These are phyloP conservation scores for Syzygium aromaticum DNA, from an alignment of 345 rosid species.

Conservation along the genomic window DNA sequence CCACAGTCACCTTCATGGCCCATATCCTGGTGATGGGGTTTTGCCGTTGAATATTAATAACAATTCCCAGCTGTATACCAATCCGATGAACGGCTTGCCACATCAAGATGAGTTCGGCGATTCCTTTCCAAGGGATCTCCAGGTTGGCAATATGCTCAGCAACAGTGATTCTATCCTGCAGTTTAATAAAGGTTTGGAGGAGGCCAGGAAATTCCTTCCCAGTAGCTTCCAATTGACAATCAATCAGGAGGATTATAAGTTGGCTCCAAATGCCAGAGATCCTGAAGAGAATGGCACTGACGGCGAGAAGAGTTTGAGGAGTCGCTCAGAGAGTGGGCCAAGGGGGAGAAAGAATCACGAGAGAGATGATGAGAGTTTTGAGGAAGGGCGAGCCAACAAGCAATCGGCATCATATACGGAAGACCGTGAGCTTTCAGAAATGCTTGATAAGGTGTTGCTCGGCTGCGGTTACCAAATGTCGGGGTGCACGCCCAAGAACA, in stretches of 20 bases:
- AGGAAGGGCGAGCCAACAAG: conserved; percentile 58
- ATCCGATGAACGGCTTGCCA: background rate
- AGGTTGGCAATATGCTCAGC: conserved; percentile 25
- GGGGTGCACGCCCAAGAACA: background rate
- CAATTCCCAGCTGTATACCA: background rate
- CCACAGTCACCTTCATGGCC: background rate
- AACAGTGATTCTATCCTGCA: conserved; percentile 28
- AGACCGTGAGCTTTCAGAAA: conserved; percentile 55
- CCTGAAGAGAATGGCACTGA: conserved; percentile 12
- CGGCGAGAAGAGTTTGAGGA: conserved; percentile 10
- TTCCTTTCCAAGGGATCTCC: conserved; percentile 6
- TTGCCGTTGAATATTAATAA: background rate
- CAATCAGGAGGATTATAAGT: conserved; percentile 4
- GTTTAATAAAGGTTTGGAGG: conserved; percentile 31
- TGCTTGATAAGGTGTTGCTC: conserved; percentile 68
- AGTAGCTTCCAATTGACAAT: conserved; percentile 4
- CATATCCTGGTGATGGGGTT: background rate
- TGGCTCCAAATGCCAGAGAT: background rate
- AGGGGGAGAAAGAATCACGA: conserved; percentile 46
- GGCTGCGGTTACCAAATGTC: conserved; percentile 12
- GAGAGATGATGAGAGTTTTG: conserved; percentile 35
- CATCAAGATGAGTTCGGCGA: conserved; percentile 1
- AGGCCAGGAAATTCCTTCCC: conserved; percentile 40
- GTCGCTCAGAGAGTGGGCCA: conserved; percentile 10
- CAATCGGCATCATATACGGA: conserved; percentile 41